Conservation (phyloP, 129 eudicot species). For the Deinandra increscens region DNA sequence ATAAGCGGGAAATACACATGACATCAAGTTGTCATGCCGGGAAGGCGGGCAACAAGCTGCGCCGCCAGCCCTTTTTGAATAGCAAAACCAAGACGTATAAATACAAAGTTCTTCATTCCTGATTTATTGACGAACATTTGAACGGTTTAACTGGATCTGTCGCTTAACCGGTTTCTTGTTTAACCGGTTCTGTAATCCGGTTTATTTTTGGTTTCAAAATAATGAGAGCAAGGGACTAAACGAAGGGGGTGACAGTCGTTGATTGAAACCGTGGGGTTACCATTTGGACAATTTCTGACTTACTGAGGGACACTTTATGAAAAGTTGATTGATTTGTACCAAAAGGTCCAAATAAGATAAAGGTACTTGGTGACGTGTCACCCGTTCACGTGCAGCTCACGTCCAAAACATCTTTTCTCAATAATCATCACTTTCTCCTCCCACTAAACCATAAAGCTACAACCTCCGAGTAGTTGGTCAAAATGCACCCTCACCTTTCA, state of each 20-base stretch:
- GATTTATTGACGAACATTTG: no score
- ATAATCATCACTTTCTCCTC: constrained; percentile 28
- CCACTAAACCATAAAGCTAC: constrained; percentile 28
- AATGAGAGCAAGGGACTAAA: constrained; percentile 5
- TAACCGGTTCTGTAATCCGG: no score
- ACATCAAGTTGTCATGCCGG: no score
- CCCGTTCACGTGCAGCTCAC: constrained; percentile 39
- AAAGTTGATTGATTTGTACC: constrained; percentile 33
- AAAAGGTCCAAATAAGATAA: constrained; percentile 22
- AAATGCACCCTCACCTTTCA: constrained; percentile 28
- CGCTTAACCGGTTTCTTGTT: no score
- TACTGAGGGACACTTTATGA: constrained; percentile 24
- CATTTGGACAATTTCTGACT: constrained; percentile 30
- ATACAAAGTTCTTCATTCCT: no score
- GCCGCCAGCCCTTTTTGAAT: no score
- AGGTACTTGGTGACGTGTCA: constrained; percentile 21
- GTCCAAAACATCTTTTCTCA: constrained; percentile 34
- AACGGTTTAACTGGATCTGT: no score
- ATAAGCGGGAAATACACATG: no score
- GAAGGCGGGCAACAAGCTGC: no score
- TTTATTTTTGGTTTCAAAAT: neutral
- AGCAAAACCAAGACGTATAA: no score
- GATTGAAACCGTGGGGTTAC: constrained; percentile 24
- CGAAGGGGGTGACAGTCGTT: constrained; percentile 11
- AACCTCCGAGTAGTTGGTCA: neutral